Evolutionary conservation across 176 grass and related monocot species (phyloP).

Genomic region (Carex scoparia): DNA sequence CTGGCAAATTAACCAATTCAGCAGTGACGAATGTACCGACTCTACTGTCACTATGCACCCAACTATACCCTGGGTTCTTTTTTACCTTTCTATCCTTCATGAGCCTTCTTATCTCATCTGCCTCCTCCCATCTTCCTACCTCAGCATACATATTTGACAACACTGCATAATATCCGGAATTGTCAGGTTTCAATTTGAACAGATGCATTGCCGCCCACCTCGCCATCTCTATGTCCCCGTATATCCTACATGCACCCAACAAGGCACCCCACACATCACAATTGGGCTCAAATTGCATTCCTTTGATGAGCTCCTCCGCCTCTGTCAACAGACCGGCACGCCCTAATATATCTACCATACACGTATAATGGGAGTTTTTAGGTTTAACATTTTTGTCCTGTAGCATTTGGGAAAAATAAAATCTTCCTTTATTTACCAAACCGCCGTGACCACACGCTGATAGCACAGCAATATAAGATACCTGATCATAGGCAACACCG

Average conservation of each 20-base stretch:
- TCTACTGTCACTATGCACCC: conserved; percentile 56
- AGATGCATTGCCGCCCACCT: conserved; percentile 64
- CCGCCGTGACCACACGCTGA: conserved; percentile 57
- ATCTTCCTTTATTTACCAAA: conserved; percentile 66
- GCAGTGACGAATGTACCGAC: conserved; percentile 42
- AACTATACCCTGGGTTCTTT: conserved; percentile 82
- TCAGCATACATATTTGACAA: conserved; percentile 83
- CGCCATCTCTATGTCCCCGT: conserved; percentile 70
- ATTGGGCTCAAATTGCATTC: conserved; percentile 71
- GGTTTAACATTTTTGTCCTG: conserved; percentile 44
- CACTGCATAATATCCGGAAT: conserved; percentile 76
- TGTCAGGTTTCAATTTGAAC: conserved; percentile 71
- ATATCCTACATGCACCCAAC: conserved; percentile 71
- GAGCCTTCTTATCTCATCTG: conserved; percentile 50
- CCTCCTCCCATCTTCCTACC: conserved; percentile 69
- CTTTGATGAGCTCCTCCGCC: conserved; percentile 52
- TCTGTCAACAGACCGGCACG: conserved; percentile 62
- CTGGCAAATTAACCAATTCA: conserved; percentile 19
- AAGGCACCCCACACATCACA: conserved; percentile 88
- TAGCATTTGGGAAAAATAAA: conserved; percentile 77
- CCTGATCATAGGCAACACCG: conserved; percentile 60
- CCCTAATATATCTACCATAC: conserved; percentile 89
- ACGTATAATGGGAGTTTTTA: conserved; percentile 81
- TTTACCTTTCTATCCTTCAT: conserved; percentile 79
- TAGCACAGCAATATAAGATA: conserved; percentile 76